Base-by-base conservation (phyloP, 2,329 filamentous ascomycete species). In the Diaporthe nobilis region DNA sequence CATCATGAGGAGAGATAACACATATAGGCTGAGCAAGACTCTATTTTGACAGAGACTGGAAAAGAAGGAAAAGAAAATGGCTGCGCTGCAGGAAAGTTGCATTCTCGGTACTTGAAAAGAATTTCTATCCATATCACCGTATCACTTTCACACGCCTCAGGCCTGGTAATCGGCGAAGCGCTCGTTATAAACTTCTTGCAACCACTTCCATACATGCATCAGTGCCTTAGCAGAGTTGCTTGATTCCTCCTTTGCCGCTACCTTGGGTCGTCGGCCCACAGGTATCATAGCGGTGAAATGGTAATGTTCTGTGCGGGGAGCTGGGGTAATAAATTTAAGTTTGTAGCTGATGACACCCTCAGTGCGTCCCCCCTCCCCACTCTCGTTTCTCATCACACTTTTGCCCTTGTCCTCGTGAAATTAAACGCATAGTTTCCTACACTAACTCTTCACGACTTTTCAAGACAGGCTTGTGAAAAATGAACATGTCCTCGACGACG, bases 381-480 rank as follows among this genome's bases (percentile, higher is more conserved):
- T 17, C 37, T 39, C 34, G 49, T n/a, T 25, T 37, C 37, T 12
- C 20, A 37, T 60, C 31, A 37, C 7, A 37, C 8, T 34, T 58
- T 20, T 20, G 55, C 31, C 31, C 9, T n/a, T 58, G 20, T 51
- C 49, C 9, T 8, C 22, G 25, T n/a, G 49, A 51, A 10, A 51
- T 51, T 25, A 3, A 13, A 25, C 22, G 31, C 3, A 13, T 25
- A 51, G 25, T 25, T 25, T 49, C 20, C 20, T n/a, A n/a, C 20
- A 1, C 20, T n/a, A 1, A n/a, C 7, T n/a, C 3, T 22, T 34
- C 13, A 1, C 55, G 2, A 7, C 5, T 8, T 10, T 22, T 7
- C 4, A 3, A 39, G 15, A 12, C 2, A 12, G 7, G 5, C 22
- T 15, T 51, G 5, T 15, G 22, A 5, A 42, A 17, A 42, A 3